These are phyloP conservation scores for Backusella parvicylindrica DNA, from an alignment of 192 early-diverging fungal genomes.

Conservation along the genomic window DNA sequence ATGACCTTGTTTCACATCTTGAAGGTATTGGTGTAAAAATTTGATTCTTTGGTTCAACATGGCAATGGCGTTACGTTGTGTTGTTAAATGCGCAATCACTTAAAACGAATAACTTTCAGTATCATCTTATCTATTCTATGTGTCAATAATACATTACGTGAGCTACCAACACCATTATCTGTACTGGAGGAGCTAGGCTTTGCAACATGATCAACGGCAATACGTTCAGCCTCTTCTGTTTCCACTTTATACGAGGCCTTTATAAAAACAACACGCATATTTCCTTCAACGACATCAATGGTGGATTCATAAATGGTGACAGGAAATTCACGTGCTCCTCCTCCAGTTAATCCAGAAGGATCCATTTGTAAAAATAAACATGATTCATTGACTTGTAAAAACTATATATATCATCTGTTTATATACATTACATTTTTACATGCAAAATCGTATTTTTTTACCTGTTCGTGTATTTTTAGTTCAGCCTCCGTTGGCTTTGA, in stretches of 20 bases:
- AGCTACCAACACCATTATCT: constrained; percentile 49
- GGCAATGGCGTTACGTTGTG: constrained; percentile 76
- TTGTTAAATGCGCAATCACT: constrained; percentile 69
- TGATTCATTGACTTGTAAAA: constrained; percentile 70
- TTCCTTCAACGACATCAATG: constrained; percentile 57
- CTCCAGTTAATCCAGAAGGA: constrained; percentile 44
- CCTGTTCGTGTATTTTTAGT: constrained; percentile 73
- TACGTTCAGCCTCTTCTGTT: constrained; percentile 83
- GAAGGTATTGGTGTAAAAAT: constrained; percentile 67
- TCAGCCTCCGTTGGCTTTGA: constrained; percentile 55
- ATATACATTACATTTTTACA: too few species aligned
- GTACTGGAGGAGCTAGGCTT: constrained; percentile 50
- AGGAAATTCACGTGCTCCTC: constrained; percentile 60
- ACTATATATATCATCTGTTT: constrained; percentile 38
- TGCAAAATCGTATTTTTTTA: constrained; percentile 25
- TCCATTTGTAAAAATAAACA: constrained; percentile 73
- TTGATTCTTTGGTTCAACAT: constrained; percentile 76
- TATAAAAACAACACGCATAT: constrained; percentile 60
- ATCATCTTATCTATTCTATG: not conserved
- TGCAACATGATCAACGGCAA: constrained; percentile 85
- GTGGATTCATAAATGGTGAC: constrained; percentile 77
- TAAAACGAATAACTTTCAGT: not conserved
- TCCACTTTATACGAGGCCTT: constrained; percentile 70
- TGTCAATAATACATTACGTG: constrained; percentile 37
- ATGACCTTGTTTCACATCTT: constrained; percentile 59